These are phyloP conservation scores for Amanita rubescens DNA, from an alignment of 768 basidiomycete genomes.

Conservation along the genomic window DNA sequence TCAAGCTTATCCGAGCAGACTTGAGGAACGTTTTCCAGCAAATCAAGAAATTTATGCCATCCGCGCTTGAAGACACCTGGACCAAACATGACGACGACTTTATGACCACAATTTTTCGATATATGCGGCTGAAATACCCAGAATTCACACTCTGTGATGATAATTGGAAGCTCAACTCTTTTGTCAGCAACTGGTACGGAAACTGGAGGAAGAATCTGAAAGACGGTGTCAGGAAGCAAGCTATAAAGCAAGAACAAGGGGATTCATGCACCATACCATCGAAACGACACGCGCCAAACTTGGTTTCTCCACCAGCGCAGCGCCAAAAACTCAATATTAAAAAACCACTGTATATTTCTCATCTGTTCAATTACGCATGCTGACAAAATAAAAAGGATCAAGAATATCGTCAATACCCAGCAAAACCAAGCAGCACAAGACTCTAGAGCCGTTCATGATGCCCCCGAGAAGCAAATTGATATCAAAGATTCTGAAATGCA, in stretches of 20 bases:
- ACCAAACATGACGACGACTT: not conserved
- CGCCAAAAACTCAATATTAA: not conserved
- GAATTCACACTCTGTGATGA: constrained; percentile 1
- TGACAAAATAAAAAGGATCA: not conserved
- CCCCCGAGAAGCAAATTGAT: no score
- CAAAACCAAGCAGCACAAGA: not conserved
- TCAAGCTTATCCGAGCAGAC: not conserved
- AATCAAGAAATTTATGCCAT: not conserved
- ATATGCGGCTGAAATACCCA: not conserved
- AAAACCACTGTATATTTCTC: not conserved
- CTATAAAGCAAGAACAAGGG: not conserved
- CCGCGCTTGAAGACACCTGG: not conserved
- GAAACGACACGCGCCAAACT: not conserved
- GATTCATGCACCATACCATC: not conserved
- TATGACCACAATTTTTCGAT: not conserved
- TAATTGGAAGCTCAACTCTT: not conserved
- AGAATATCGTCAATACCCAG: not conserved
- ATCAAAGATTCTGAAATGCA: not conserved
- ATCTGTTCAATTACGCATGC: not conserved
- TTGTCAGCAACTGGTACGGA: not conserved
- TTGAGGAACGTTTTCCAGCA: not conserved
- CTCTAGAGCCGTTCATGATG: no score
- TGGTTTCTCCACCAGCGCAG: not conserved
- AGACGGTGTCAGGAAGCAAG: not conserved
- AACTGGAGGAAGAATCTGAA: constrained; percentile 2